Evolutionary conservation across 106 monocot species (phyloP), one percentile per base, ranked within the genome.

Genomic region (Dioscorea zingiberensis): DNA sequence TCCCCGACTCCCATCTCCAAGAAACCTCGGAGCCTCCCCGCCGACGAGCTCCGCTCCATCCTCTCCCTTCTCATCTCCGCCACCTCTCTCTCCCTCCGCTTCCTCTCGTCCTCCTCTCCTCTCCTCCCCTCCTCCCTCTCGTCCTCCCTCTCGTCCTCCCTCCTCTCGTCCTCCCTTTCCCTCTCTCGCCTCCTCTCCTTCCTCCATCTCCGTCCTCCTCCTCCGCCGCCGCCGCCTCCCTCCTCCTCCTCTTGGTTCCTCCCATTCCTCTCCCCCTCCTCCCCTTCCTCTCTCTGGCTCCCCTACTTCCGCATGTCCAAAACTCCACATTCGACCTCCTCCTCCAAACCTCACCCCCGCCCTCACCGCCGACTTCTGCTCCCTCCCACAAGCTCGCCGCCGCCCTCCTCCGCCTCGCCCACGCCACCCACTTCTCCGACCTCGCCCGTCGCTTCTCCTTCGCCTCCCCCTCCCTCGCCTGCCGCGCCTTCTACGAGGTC

Each of bases 401-500:
- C 49, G 85, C 82, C 54, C 83, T 91, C 49, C 80, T 77, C 75
- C 87, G 76, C 47, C 91, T 91, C 63, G 83, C 88, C 14, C 93
- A 93, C 70, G 84, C 72, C 24, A 80, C 76, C 18, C 77, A 78
- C 0, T 80, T 75, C 59, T 27, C 17, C 60, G 16, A 30, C 58
- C 66, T 93, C 25, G 71, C 85, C 47, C 59, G 66, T 57, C 79
- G 71, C 22, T 88, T 95, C 48, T 83, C 72, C 66, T 72, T 88
- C 53, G 49, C 75, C 15, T 70, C 74, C 25, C 70, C 82, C 11
- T 38, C 80, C 53, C 45, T 67, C 32, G 85, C 91, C 60, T 80
- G 77, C 63, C 80, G 83, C 17, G 76, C 76, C 19, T 91, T 91
- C 78, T 95, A 91, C 76, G 85, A 83, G 69, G 73, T 78, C 45